These are phyloP conservation scores for Pinus taeda DNA, from an alignment of 75 land plant species.

Conservation along the genomic window DNA sequence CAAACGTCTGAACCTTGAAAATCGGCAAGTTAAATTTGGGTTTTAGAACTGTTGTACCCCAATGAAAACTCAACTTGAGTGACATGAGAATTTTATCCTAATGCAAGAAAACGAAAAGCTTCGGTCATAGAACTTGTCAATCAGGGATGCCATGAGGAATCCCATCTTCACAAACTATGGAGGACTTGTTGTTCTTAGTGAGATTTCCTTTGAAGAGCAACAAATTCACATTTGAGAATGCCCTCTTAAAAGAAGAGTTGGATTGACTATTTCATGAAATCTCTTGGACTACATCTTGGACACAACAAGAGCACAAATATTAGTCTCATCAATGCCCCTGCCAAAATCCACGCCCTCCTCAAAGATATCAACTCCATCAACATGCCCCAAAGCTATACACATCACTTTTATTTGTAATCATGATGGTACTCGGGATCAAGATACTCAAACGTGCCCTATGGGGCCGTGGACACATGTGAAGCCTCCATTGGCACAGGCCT, in stretches of 20 bases:
- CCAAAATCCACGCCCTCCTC: background rate
- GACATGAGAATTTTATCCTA: no score
- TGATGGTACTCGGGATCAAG: conserved; percentile 64
- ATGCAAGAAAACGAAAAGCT: conserved; percentile 25
- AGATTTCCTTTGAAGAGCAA: no score
- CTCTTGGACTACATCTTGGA: background rate
- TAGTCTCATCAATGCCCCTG: background rate
- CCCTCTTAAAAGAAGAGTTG: background rate
- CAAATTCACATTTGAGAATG: no score
- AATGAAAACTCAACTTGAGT: no score
- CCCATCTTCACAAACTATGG: conserved; percentile 28
- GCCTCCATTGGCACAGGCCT: conserved; percentile 17
- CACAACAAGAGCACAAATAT: background rate
- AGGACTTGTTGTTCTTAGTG: conserved; percentile 15
- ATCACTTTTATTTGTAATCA: conserved; percentile 57
- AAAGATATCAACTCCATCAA: conserved; percentile 47
- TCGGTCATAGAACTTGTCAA: conserved; percentile 22
- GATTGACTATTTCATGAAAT: background rate
- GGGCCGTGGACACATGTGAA: background rate
- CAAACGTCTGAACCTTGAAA: no score
- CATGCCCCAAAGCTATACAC: conserved; percentile 84
- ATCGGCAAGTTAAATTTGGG: no score
- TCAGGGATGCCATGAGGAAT: conserved; percentile 25
- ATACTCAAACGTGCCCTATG: conserved; percentile 61
- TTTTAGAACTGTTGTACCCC: no score